Evolutionary conservation across 805 yeast genomes (phyloP), one percentile per base, ranked within the genome.

Genomic region (Zygosaccharomyces bisporus): DNA sequence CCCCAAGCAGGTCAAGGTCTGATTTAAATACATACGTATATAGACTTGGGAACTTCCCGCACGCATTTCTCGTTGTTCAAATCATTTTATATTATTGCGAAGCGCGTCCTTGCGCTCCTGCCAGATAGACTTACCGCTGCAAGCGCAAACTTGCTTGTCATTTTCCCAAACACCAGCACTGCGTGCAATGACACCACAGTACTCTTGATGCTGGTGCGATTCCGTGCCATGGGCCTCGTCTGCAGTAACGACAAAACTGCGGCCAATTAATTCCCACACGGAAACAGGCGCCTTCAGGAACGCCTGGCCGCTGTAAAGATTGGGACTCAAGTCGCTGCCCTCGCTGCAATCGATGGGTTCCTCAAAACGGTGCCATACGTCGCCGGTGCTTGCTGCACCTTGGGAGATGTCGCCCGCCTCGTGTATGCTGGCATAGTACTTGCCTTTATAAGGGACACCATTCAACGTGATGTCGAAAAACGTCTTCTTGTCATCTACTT

Each of bases 141-240:
- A 93, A 25, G 91, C 82, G 66, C 99, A 91, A 2, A 91, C 95
- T 47, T 81, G 81, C 67, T 91, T 91, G 54, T 84, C 86, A 66
- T 93, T 93, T 61, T 91, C 95, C 97, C 98, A 93, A 19, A 81
- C 86, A 12, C 99, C 99, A 1, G 99, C 98, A 56, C 95, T 84
- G 58, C 98, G 76, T 1, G 98, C 98, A 60, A 93, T 79, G 18
- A 91, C 95, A 23, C 99, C 98, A 39, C 81, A 82, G 7, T 86
- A 66, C 34, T 72, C 72, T 4, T 68, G 60, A 30, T 68, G 73
- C 21, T 66, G 54, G 25, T 21, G 6, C 25, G 25, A 9, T 38
- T 51, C 44, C 6, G 51, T 54, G 0, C 38, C 46, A 10, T 55
- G 55, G 5, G 53, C 52, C 1, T 50, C 46, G 19, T 48, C 45